These are phyloP conservation scores for Raphanus raphanistrum DNA, from an alignment of 345 rosid species.

Conservation along the genomic window DNA sequence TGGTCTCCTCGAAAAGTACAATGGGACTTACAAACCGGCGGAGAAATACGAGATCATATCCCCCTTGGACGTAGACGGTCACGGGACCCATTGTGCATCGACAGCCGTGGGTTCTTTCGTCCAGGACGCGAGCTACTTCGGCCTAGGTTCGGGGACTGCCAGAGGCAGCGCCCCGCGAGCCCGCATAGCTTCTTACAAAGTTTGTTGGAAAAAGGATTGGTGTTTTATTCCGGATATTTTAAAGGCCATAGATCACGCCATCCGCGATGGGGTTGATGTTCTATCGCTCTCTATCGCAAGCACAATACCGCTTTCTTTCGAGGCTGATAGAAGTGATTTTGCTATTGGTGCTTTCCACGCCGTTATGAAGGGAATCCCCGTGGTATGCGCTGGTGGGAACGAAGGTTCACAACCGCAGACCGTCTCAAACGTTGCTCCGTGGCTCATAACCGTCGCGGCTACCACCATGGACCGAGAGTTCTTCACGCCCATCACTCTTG, in stretches of 20 bases:
- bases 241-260: constrained; percentile 63
- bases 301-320: constrained; percentile 11
- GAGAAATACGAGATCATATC: constrained; percentile 38
- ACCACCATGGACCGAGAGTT: constrained; percentile 54
- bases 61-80: constrained; percentile 53
- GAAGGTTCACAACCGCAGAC: constrained; percentile 45
- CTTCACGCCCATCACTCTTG: constrained; percentile 46
- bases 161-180: constrained; percentile 69
- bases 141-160: constrained; percentile 54
- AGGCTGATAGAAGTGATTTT: constrained; percentile 46
- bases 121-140: constrained; percentile 37
- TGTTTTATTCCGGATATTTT: constrained; percentile 56
- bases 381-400: constrained; percentile 53
- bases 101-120: constrained; percentile 61
- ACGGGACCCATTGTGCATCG: constrained; percentile 70
- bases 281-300: constrained; percentile 56
- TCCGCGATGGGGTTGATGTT: constrained; percentile 67
- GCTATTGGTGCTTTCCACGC: constrained; percentile 60
- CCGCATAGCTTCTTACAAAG: constrained; percentile 64
- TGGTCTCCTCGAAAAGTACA: constrained; percentile 28
- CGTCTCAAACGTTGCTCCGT: constrained; percentile 51
- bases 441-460: constrained; percentile 66
- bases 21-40: constrained; percentile 3
- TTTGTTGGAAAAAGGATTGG: constrained; percentile 43
- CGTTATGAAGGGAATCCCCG: constrained; percentile 50